Base-by-base conservation (phyloP, 441 rosid species). In the Mallotus repandus region DNA sequence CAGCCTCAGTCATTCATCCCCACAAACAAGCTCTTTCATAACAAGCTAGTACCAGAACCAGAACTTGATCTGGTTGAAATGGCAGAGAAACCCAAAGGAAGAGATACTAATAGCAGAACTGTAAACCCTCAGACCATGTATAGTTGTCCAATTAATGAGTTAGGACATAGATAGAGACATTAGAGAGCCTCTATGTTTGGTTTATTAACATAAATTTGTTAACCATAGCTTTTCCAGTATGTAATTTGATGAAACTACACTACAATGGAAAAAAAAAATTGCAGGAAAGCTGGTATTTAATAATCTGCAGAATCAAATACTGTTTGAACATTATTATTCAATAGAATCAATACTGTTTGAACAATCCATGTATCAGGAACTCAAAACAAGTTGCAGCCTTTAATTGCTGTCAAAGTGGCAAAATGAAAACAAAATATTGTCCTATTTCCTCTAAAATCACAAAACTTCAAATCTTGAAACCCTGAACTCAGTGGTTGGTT, bases 281-380 rank as follows among this genome's bases (percentile, higher is more conserved):
- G 53, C 41, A 56, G 21, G 43, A 14, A 32, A 55, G 16, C 29
- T 69, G 19, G 53, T 2, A 48, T 16, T 64, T 19, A 64, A n/a
- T 48, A 38, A 1, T 29, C 3, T 1, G 32, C 32, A 29, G 1
- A 29, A 29, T 29, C 32, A 29, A 4, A 58, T 6, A 66, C 11
- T 29, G 38, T 19, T 49, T 25, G 56, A 56, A 63, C 16, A 63
- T 43, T 65, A 54, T 79, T 67, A 66, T 64, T 63, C 46, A 43
- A 43, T 43, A 43, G 10, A 43, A 43, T 9, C 22, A 58, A 49
- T 50, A 58, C 4, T 38, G 41, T n/a, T 61, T 15, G 50, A 29
- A 29, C 32, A 29, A 64, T 46, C 14, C 14, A 21, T 19, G 6
- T 2, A 35, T 32, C 19, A 56, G 69, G 19, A 65, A 19, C 35